Percentiles rank a stretch among this genome's conserved stretches.
Conservation (phyloP, 352 stramenopile species). For the Globisporangium paddicum region DNA sequence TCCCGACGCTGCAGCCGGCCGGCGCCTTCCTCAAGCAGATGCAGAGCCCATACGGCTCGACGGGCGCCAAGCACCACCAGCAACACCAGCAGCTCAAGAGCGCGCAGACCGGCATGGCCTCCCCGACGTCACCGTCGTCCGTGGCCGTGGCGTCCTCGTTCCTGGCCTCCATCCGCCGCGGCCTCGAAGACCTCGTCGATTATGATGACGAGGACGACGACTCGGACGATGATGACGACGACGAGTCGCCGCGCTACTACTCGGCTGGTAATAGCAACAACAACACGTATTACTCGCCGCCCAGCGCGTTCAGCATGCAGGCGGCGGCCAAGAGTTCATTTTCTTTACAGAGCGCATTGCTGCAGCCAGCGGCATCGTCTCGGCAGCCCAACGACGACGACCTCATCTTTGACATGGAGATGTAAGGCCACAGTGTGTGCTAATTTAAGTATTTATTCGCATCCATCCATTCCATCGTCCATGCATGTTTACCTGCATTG, state of each 20-base stretch:
- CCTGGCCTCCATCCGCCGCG: constrained; percentile 14
- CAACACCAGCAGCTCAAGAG: constrained; percentile 5
- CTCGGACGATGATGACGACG: constrained; percentile 10
- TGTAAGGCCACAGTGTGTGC: constrained; percentile 1
- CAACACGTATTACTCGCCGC: constrained; percentile 17
- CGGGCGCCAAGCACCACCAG: not conserved
- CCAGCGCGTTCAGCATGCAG: constrained; percentile 2
- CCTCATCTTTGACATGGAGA: constrained; percentile 22
- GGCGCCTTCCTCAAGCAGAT: constrained; percentile 17
- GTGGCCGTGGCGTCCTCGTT: constrained; percentile 13
- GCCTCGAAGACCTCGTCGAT: constrained; percentile 17
- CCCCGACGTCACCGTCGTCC: constrained; percentile 12
- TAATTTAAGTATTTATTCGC: constrained; percentile 9
- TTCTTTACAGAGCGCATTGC: not conserved
- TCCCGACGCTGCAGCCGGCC: constrained; percentile 14
- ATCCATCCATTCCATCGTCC: no score
- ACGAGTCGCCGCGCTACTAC: constrained; percentile 14
- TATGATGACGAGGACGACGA: constrained; percentile 11
- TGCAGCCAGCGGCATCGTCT: not conserved
- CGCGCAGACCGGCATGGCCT: not conserved
- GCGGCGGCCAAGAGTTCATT: not conserved
- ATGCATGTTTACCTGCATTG: no score
- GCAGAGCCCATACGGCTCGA: constrained; percentile 3
- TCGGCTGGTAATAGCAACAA: constrained; percentile 2
- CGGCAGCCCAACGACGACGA: constrained; percentile 9